These are phyloP conservation scores for Hippophae tibetana DNA, from an alignment of 306 rosid species.

Conservation along the genomic window DNA sequence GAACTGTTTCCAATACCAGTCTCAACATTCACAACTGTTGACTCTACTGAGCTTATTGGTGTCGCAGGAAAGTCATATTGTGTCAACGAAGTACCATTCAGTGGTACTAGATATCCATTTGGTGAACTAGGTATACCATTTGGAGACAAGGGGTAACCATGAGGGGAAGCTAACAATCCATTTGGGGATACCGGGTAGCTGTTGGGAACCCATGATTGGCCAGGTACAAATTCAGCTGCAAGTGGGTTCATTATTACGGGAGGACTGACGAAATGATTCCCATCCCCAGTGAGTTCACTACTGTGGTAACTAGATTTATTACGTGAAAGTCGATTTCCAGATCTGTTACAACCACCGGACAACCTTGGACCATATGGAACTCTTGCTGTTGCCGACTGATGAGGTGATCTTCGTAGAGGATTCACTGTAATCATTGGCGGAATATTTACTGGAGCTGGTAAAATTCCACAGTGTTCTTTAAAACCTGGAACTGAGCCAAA, in stretches of 20 bases:
- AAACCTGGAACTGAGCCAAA: slow-evolving; percentile 74
- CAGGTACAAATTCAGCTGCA: too few species aligned
- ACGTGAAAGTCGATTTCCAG: slow-evolving; percentile 70
- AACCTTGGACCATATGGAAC: slow-evolving; percentile 96
- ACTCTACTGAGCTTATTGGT: too few species aligned
- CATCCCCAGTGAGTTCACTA: slow-evolving; percentile 52
- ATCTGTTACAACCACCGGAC: slow-evolving; percentile 78
- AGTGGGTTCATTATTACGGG: slow-evolving; percentile 28
- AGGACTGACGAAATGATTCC: slow-evolving; percentile 52
- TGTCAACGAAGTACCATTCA: too few species aligned
- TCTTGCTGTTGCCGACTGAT: slow-evolving; percentile 91
- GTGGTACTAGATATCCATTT: too few species aligned
- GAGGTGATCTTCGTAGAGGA: slow-evolving; percentile 83
- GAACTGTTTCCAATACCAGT: too few species aligned
- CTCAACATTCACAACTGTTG: too few species aligned
- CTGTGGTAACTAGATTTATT: slow-evolving; percentile 46
- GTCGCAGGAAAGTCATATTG: too few species aligned
- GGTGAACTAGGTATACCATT: too few species aligned
- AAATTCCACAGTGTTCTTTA: slow-evolving; percentile 81
- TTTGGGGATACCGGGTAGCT: too few species aligned
- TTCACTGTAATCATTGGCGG: slow-evolving; percentile 73
- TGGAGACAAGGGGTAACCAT: too few species aligned
- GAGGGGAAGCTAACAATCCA: too few species aligned
- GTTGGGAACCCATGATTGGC: too few species aligned
- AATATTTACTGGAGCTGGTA: slow-evolving; percentile 87